A percentile compares a stretch with the other conserved stretches of the same genome.
Evolutionary conservation across 2,329 filamentous ascomycete genomes (phyloP).

Genomic region (Elsinoe fawcettii): DNA sequence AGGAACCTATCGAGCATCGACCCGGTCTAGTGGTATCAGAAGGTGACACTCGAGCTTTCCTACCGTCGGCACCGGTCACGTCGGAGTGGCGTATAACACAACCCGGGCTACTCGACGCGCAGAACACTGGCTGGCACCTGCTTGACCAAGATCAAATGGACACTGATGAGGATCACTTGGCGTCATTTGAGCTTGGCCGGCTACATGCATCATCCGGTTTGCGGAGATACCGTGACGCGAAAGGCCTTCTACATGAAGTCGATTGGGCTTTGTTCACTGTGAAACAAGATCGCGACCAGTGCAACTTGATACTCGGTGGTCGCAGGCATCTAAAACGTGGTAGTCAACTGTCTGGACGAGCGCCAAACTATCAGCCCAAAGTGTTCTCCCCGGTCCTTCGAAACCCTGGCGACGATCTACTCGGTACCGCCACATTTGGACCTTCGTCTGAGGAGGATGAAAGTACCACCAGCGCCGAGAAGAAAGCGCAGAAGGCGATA

Average conservation of each 20-base stretch:
- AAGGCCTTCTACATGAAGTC: constrained; percentile 69
- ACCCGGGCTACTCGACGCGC: constrained; percentile 66
- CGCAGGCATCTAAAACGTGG: constrained; percentile 16
- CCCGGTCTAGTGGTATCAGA: constrained; percentile 25
- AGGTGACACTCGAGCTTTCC: constrained; percentile 71
- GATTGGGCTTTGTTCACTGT: constrained; percentile 87
- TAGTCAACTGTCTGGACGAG: not conserved
- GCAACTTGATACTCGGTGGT: constrained; percentile 60
- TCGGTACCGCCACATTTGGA: constrained; percentile 4
- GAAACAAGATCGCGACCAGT: constrained; percentile 59
- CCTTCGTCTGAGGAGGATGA: constrained; percentile 2
- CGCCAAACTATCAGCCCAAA: constrained; percentile 24
- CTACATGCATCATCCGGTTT: constrained; percentile 88
- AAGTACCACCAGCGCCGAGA: not conserved
- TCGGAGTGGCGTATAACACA: constrained; percentile 66
- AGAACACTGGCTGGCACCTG: constrained; percentile 68
- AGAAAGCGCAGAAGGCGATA: not conserved
- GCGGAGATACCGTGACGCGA: constrained; percentile 48
- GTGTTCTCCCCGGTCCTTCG: constrained; percentile 29
- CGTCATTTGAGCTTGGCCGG: constrained; percentile 71
- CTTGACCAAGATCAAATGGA: constrained; percentile 62
- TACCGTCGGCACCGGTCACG: constrained; percentile 64
- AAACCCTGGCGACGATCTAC: not conserved
- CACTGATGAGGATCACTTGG: constrained; percentile 73
- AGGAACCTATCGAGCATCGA: constrained; percentile 17